Conservation (phyloP, 495 filamentous ascomycete species). For the Aspergillus ellipticus region DNA sequence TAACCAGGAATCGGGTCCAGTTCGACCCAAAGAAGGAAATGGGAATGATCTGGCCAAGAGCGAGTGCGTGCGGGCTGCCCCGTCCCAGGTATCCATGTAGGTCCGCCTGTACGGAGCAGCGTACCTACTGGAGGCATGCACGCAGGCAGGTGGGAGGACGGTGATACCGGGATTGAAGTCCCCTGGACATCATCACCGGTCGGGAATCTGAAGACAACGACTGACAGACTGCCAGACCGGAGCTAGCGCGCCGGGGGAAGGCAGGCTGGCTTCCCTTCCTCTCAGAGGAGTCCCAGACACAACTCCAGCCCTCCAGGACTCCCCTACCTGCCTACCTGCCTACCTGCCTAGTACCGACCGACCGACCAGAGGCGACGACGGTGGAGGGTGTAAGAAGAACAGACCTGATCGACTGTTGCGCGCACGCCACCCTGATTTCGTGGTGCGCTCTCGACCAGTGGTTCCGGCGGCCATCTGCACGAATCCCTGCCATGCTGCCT, state of each 20-base stretch:
- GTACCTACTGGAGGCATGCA: not conserved
- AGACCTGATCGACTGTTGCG: conserved; percentile 15
- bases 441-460: conserved; percentile 39
- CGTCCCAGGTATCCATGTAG: not conserved
- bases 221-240: not conserved
- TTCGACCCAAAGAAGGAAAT: not conserved
- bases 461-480: conserved; percentile 21
- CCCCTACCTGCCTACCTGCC: not conserved
- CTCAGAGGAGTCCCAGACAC: too few relatives aligned
- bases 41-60: not conserved
- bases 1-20: not conserved
- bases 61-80: not conserved
- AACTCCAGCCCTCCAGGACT: too few relatives aligned
- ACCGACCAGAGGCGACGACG: not conserved
- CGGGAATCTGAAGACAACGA: not conserved
- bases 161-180: not conserved
- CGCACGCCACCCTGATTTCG: conserved; percentile 32
- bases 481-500: conserved; percentile 21
- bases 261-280: not conserved
- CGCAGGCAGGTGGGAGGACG: not conserved
- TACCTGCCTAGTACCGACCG: too few relatives aligned
- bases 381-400: not conserved
- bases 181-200: not conserved
- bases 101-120: not conserved
- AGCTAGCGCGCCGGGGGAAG: not conserved